Evolutionary conservation across 2,329 filamentous ascomycete genomes (phyloP).

Genomic region (Pseudocercospora vitis): DNA sequence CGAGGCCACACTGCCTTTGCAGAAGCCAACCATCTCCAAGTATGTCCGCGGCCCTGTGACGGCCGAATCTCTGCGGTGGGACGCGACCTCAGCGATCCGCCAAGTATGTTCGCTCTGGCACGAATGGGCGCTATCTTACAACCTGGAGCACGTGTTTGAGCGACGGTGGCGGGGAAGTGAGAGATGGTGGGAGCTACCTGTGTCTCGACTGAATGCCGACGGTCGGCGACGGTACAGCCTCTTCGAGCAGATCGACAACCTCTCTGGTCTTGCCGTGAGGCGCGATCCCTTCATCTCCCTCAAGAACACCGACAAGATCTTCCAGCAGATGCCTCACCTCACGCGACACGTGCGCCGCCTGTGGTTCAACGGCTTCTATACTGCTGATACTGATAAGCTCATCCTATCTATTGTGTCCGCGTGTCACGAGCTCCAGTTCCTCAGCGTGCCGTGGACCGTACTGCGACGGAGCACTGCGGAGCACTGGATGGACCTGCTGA

Average conservation of each 20-base stretch:
- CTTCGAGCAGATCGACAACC: conserved; percentile 51
- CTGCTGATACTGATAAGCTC: conserved; percentile 50
- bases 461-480: conserved; percentile 50
- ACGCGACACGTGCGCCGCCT: conserved; percentile 53
- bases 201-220: too few relatives aligned
- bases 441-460: conserved; percentile 56
- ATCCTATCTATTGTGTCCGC: conserved; percentile 51
- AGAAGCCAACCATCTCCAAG: conserved; percentile 46
- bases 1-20: conserved; percentile 49
- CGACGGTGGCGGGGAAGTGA: conserved; percentile 54
- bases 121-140: conserved; percentile 54
- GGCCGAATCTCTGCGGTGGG: conserved; percentile 54
- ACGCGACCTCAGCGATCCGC: conserved; percentile 50
- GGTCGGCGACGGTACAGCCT: conserved; percentile 44
- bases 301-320: conserved; percentile 49
- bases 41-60: conserved; percentile 55
- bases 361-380: conserved; percentile 58
- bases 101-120: conserved; percentile 54
- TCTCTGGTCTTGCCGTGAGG: conserved; percentile 51
- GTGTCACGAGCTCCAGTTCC: conserved; percentile 49
- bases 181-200: conserved; percentile 50
- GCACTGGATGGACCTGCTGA: conserved; percentile 52
- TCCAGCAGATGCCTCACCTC: conserved; percentile 47
- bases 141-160: conserved; percentile 53
- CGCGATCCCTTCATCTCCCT: conserved; percentile 54